Evolutionary conservation across 2,329 filamentous ascomycete genomes (phyloP).

Genomic region (Fusarium brevicatenulatum): DNA sequence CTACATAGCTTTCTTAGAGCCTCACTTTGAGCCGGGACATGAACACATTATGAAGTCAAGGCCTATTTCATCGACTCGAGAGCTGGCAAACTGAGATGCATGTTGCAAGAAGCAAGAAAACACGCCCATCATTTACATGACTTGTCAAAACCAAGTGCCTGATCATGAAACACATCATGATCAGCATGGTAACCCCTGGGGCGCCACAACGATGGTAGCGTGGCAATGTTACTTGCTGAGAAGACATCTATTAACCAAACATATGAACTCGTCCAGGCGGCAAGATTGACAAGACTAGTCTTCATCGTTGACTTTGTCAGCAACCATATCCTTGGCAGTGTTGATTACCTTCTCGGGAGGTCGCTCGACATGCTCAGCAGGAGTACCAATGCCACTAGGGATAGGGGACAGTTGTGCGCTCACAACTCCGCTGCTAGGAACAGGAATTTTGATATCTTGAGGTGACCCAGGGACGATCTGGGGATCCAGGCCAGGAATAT

Average conservation of each 20-base stretch:
- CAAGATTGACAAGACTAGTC: conserved; percentile 49
- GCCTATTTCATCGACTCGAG: background rate
- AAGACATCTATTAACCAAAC: background rate
- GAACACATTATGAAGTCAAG: background rate
- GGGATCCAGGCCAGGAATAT: conserved; percentile 76
- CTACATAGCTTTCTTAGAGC: background rate
- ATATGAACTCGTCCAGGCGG: background rate
- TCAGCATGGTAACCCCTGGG: conserved; percentile 20
- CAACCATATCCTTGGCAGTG: conserved; percentile 60
- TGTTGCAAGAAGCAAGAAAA: conserved; percentile 16
- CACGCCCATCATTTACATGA: background rate
- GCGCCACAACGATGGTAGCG: background rate
- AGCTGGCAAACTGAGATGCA: conserved; percentile 25
- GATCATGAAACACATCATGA: conserved; percentile 32
- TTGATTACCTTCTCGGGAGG: conserved; percentile 62
- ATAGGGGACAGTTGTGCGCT: conserved; percentile 59
- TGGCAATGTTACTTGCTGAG: background rate
- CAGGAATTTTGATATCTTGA: conserved; percentile 82
- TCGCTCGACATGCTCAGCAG: conserved; percentile 56
- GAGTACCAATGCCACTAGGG: conserved; percentile 57
- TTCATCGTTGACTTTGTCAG: conserved; percentile 64
- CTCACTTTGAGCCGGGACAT: background rate
- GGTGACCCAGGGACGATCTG: conserved; percentile 80
- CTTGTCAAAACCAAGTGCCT: conserved; percentile 29
- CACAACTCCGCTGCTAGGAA: conserved; percentile 58